phyloP scores from a whole-genome alignment of 2,329 filamentous ascomycete genomes.

The Neoascochyta sp. region DNA sequence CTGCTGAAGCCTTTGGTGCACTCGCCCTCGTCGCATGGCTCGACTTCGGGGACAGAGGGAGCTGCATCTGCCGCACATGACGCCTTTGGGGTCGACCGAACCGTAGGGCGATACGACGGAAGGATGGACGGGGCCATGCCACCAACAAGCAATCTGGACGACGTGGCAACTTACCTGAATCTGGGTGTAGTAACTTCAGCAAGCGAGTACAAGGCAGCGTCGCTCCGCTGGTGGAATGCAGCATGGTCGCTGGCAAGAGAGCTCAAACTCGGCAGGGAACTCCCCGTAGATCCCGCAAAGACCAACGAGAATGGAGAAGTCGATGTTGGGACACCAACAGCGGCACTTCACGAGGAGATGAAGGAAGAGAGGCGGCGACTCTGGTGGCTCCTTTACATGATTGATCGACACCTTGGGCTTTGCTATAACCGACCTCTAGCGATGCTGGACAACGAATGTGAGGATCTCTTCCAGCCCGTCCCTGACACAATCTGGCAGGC shows the following conservation, averaged over 20 bases:
- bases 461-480: slow-evolving; percentile 76
- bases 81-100: slow-evolving; percentile 69
- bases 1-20: slow-evolving; percentile 87
- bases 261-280: slow-evolving; percentile 78
- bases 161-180: slow-evolving; percentile 89
- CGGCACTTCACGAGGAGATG: slow-evolving; percentile 43
- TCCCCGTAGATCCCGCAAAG: slow-evolving; percentile 57
- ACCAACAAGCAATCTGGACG: slow-evolving; percentile 69
- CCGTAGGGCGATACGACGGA: slow-evolving; percentile 49
- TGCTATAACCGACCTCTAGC: slow-evolving; percentile 89
- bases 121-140: slow-evolving; percentile 46
- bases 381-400: slow-evolving; percentile 91
- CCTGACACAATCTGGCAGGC: slow-evolving; percentile 82
- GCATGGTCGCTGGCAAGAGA: slow-evolving; percentile 89
- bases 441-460: slow-evolving; percentile 77
- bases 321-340: slow-evolving; percentile 36
- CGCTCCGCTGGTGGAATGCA: slow-evolving; percentile 90
- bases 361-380: slow-evolving; percentile 82
- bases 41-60: slow-evolving; percentile 50
- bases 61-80: slow-evolving; percentile 74
- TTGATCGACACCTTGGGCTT: slow-evolving; percentile 76
- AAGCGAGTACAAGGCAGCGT: slow-evolving; percentile 90
- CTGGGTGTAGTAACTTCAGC: slow-evolving; percentile 87
- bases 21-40: slow-evolving; percentile 56
- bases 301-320: slow-evolving; percentile 36